Evolutionary conservation across 176 grass and related monocot species (phyloP), one percentile per base, ranked within the genome.

Genomic region (Luzula sylvatica): DNA sequence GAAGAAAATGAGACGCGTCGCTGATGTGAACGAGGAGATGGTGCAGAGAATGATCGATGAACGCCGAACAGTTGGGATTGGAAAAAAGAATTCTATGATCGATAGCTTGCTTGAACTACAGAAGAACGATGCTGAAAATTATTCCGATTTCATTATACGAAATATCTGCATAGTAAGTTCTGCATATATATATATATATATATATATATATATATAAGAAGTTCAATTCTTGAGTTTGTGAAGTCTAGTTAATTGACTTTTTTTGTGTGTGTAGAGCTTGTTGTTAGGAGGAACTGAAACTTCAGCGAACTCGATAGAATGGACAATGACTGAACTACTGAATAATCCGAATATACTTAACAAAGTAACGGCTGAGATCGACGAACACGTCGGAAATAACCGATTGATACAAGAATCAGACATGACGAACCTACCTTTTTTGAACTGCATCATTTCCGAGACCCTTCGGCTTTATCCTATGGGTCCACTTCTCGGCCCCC

Each of bases 341-440:
- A 63, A 63, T 26, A 15, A 48, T 1, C 58, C 58, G 46, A 8
- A 63, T 11, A 46, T 29, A 47, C 1, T 63, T 5, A 27, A 48
- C 41, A 63, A 63, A 17, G 58, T 40, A 9, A 13, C 3, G 28
- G 7, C 23, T 27, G 42, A 63, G 22, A 63, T 63, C 3, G 58
- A 63, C 21, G 7, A 2, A 9, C 58, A 46, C 17, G 58, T 63
- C 1, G 58, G 58, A 14, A 48, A 47, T 48, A 25, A 48, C 3
- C 26, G 58, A 46, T 40, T 63, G 3, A 30, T 63, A 63, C 23
- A 63, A 63, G 58, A 63, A 46, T 63, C 58, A 1, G 58, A 63
- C 40, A 63, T 28, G 14, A 5, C 23, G 2, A 46, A 63, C 23
- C 40, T 63, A 25, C 58, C 58, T 21, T 63, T 18, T 26, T 26